These are phyloP conservation scores for Phanerochaete sordida DNA, from an alignment of 768 basidiomycete species.

Conservation along the genomic window DNA sequence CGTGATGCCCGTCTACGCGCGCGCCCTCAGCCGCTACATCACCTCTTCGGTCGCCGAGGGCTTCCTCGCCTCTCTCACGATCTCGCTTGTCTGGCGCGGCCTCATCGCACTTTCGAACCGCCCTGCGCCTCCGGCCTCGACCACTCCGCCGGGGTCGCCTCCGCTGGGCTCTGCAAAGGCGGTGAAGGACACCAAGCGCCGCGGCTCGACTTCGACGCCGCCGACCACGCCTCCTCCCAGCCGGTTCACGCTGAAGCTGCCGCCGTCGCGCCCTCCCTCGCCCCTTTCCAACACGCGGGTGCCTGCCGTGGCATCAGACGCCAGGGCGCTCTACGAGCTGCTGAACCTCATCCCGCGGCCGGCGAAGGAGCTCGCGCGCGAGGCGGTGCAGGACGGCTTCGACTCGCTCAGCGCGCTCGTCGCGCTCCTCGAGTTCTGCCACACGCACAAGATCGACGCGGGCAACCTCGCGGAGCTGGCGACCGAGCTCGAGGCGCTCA, in stretches of 20 bases:
- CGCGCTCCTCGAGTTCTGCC: constrained; percentile 52
- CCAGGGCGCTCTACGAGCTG: constrained; percentile 58
- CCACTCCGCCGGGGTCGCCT: constrained; percentile 27
- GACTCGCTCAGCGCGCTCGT: constrained; percentile 56
- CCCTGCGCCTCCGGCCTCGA: constrained; percentile 24
- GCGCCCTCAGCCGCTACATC: constrained; percentile 54
- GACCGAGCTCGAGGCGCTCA: constrained; percentile 48
- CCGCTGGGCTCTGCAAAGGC: constrained; percentile 23
- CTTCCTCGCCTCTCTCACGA: constrained; percentile 64
- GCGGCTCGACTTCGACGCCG: constrained; percentile 35
- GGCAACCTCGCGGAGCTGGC: constrained; percentile 21
- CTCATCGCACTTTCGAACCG: constrained; percentile 70
- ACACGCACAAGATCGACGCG: constrained; percentile 18
- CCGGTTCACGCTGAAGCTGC: constrained; percentile 65
- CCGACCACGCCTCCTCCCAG: constrained; percentile 53
- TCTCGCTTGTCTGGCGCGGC: constrained; percentile 71
- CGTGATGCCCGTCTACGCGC: constrained; percentile 59
- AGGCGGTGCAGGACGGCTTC: constrained; percentile 80
- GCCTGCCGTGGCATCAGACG: constrained; percentile 52
- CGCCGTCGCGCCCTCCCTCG: constrained; percentile 63
- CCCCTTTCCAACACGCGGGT: constrained; percentile 36
- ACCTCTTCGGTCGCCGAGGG: constrained; percentile 52
- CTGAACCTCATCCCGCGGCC: constrained; percentile 63
- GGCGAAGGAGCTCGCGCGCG: constrained; percentile 53
- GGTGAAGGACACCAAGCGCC: constrained; percentile 37